phyloP scores from a whole-genome alignment of 2,329 filamentous ascomycete species.

The Neoscytalidium dimidiatum region DNA sequence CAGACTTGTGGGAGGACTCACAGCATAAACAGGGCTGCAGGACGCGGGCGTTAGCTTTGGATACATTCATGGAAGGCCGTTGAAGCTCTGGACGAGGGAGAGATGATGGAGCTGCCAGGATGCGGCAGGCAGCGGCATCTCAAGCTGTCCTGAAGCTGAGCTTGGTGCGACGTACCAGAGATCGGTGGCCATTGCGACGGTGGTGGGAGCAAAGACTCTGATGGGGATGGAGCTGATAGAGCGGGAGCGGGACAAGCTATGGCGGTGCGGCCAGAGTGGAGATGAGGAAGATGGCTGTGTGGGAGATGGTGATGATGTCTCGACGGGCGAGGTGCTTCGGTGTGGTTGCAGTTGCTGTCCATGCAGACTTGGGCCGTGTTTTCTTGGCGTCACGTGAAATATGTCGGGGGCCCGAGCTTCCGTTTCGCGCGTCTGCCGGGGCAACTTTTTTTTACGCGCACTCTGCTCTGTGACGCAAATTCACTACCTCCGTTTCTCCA shows the following conservation, averaged over 20 bases:
- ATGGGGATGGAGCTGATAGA: constrained; percentile 22
- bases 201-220: constrained; percentile 19
- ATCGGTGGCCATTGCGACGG: constrained; percentile 72
- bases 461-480: constrained; percentile 1
- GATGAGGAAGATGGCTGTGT: constrained; percentile 18
- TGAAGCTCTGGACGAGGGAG: neutral
- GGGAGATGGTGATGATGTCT: constrained; percentile 13
- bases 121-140: neutral
- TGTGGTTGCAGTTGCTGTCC: constrained; percentile 19
- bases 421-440: neutral
- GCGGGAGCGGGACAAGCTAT: constrained; percentile 24
- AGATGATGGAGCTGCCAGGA: constrained; percentile 16
- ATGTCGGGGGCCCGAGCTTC: neutral
- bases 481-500: neutral
- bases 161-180: constrained; percentile 68
- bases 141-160: constrained; percentile 24
- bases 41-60: constrained; percentile 47
- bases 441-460: constrained; percentile 12
- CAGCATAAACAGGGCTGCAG: constrained; percentile 92
- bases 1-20: constrained; percentile 61
- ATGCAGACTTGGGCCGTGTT: constrained; percentile 15
- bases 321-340: constrained; percentile 2
- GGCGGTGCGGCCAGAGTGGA: constrained; percentile 25
- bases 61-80: neutral
- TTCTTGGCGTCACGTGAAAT: constrained; percentile 11